Evolutionary conservation across 2,329 filamentous ascomycete genomes (phyloP), one percentile per base, ranked within the genome.

Genomic region (Dactylella cylindrospora): DNA sequence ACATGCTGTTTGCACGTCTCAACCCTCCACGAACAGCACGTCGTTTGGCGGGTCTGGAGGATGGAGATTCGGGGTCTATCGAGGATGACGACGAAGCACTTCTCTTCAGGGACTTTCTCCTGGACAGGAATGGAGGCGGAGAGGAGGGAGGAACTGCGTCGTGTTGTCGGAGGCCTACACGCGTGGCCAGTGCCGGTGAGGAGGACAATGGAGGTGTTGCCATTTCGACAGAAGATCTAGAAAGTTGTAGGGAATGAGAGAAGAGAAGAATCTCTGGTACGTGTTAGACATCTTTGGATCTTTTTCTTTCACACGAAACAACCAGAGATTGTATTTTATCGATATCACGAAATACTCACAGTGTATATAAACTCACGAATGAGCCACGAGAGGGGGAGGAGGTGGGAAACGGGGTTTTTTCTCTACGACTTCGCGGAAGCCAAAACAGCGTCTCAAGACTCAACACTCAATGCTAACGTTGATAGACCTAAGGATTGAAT

Each of bases 151-250:
- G 15, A 6, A 43, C 13, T 8, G 44, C 35, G 19, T 36, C 32
- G 32, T 50, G 41, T 49, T 53, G 55, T 61, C 55, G 55, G 29
- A 19, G 41, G 36, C 29, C 12, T 13, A 13, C 40, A 47, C 47
- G 40, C 46, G 46, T 36, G 35, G 29, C 25, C 33, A 53, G 13
- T 22, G 20, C 35, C 3, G 55, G 47, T n/a, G 54, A 51, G n/a
- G 55, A 61, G 47, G 55, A 45, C 26, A 61, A 47, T 20, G 55
- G 55, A 3, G 55, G 55, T 13, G 55, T 61, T 12, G 47, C 47
- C 55, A 61, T 61, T 47, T 60, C 20, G 17, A 41, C 8, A 39
- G 17, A 22, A 22, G 26, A 43, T 23, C 17, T 9, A 22, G 33
- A 60, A 32, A 44, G 35, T n/a, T 8, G 26, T 32, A 32, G 32